Conservation (phyloP, 805 yeast species). For the Candida pseudoglaebosa region DNA sequence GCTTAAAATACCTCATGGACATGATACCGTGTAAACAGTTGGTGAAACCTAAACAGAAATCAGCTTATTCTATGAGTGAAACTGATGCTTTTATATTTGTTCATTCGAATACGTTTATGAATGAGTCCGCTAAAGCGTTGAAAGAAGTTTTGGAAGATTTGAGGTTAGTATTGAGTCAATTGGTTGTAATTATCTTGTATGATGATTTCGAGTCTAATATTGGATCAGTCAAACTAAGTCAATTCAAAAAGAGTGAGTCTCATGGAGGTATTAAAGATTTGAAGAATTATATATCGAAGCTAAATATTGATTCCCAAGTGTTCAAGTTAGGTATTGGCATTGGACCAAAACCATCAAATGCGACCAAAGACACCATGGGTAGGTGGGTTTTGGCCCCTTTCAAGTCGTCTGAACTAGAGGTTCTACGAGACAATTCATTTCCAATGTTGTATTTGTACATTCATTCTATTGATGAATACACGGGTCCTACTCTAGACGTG, state of each 20-base stretch:
- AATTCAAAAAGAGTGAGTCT: conserved; percentile 33
- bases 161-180: conserved; percentile 5
- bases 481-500: conserved; percentile 21
- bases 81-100: conserved; percentile 22
- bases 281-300: neutral
- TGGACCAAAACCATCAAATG: conserved; percentile 40
- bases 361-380: conserved; percentile 32
- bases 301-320: conserved; percentile 7
- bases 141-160: conserved; percentile 20
- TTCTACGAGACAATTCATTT: conserved; percentile 12
- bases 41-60: conserved; percentile 15
- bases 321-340: conserved; percentile 37
- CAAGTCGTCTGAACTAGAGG: conserved; percentile 19
- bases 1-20: conserved; percentile 22
- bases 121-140: conserved; percentile 33
- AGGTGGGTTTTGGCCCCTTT: conserved; percentile 39
- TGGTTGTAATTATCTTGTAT: conserved; percentile 17
- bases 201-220: conserved; percentile 38
- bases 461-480: conserved; percentile 17
- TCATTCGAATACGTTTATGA: conserved; percentile 37
- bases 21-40: conserved; percentile 27
- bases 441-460: conserved; percentile 15
- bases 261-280: conserved; percentile 36
- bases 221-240: conserved; percentile 26
- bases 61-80: conserved; percentile 25